Evolutionary conservation across 148 eudicot species (phyloP).

Genomic region (Talinum fruticosum): DNA sequence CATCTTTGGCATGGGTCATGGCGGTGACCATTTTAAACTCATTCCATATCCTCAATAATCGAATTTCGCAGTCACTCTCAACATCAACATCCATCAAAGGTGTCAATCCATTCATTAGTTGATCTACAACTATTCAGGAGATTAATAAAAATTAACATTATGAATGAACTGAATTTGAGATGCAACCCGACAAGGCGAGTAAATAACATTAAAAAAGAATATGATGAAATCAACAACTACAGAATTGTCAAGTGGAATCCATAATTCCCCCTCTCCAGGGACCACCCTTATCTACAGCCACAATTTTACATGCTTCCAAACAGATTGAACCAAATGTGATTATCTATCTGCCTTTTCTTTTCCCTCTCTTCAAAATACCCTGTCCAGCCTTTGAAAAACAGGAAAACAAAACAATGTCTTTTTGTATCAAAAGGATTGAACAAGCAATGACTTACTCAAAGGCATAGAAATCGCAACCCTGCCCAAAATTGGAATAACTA

Average conservation of each 20-base stretch:
- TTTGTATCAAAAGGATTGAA: background rate
- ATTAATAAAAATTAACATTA: background rate
- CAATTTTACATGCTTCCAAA: background rate
- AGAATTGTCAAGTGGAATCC: background rate
- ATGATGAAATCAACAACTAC: background rate
- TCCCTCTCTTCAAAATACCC: background rate
- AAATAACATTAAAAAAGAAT: background rate
- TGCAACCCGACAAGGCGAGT: background rate
- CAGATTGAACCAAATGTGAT: background rate
- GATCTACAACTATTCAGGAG: background rate
- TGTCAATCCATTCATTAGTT: background rate
- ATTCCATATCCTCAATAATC: background rate
- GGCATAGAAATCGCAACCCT: background rate
- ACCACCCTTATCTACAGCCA: background rate
- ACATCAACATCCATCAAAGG: background rate
- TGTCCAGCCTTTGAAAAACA: background rate
- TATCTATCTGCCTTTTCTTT: background rate
- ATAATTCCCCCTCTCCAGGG: background rate
- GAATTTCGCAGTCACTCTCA: background rate
- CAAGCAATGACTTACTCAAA: background rate
- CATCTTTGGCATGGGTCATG: too few species aligned
- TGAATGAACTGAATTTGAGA: background rate
- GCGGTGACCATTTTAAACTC: background rate
- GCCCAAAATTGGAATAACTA: constrained; percentile 1
- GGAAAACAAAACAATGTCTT: background rate